Base-by-base conservation (phyloP, 208 protist species). In the Trypanosoma mega region DNA sequence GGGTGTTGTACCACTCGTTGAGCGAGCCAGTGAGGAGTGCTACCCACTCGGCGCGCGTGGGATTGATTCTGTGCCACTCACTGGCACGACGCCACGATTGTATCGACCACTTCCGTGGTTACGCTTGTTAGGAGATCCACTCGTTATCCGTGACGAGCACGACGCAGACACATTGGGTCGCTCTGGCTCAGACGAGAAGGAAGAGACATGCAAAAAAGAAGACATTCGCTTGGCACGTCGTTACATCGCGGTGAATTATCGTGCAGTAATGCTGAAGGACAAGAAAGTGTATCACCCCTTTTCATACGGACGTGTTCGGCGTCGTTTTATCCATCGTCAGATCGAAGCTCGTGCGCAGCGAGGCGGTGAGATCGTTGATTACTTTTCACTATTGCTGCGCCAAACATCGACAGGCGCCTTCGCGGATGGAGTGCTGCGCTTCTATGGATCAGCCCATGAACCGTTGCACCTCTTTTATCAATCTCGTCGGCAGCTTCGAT, bases 391-490 rank as follows among this genome's bases (percentile, higher is more conserved):
- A 9, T 56, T 78, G 27, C 58, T 82, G 56, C 76, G 72, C 52
- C 45, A 26, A n/a, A 21, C 16, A 26, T 30, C 37, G 0, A 12
- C 30, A 26, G 3, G 0, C 14, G 12, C 11, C 20, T 58, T 82
- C 26, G 33, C 73, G 2, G 76, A 83, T 60, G 80, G 74, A 9
- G 63, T 69, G 29, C 58, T 82, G 50, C 57, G 49, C 45, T 53
- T 84, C 36, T 66, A 81, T 26, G 81, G 74, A 26, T 46, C 72
- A 2, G 52, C 71, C 1, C 49, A 56, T 6, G 71, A 81, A 43
- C 62, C 73, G 14, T 61, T 84, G 18, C 80, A 76, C 55, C 45
- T 77, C 7, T 75, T 68, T 37, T 84, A 87, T 62, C 73, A 58
- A 29, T 69, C 73, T 24, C 74, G 74, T 26, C 48, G 55, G 6